phyloP scores from a whole-genome alignment of 495 filamentous ascomycete genomes.

The Xylaria castorea region DNA sequence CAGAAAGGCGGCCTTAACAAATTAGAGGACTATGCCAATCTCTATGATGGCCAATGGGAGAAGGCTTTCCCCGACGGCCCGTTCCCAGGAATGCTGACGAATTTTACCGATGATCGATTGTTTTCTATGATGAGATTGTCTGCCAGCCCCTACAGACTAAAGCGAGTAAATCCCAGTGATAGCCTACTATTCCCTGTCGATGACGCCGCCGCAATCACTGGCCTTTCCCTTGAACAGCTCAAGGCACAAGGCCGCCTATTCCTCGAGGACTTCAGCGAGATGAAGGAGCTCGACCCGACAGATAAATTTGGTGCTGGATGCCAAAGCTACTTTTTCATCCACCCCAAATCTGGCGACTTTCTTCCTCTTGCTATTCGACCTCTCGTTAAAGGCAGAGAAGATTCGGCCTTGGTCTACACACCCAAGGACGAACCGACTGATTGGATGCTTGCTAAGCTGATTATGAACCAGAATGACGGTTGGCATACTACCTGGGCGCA shows the following conservation, averaged over 20 bases:
- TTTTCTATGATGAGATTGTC: conserved; percentile 51
- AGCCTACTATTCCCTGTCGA: conserved; percentile 41
- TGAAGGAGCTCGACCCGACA: conserved; percentile 35
- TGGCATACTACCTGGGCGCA: conserved; percentile 41
- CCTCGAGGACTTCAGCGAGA: conserved; percentile 42
- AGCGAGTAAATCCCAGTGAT: conserved; percentile 41
- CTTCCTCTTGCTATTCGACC: conserved; percentile 48
- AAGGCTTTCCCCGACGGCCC: conserved; percentile 37
- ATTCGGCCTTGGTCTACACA: conserved; percentile 45
- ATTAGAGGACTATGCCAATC: conserved; percentile 38
- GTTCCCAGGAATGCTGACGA: conserved; percentile 40
- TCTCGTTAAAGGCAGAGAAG: conserved; percentile 36
- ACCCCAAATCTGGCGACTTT: conserved; percentile 39
- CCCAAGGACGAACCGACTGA: conserved; percentile 43
- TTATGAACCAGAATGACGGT: conserved; percentile 47
- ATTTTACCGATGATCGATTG: conserved; percentile 48
- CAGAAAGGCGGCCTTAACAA: conserved; percentile 39
- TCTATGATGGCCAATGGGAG: conserved; percentile 47
- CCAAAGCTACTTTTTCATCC: conserved; percentile 46
- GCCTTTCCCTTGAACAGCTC: conserved; percentile 33
- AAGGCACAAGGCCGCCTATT: conserved; percentile 41
- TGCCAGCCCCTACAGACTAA: conserved; percentile 40
- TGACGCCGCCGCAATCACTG: conserved; percentile 36
- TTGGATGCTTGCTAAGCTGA: conserved; percentile 50
- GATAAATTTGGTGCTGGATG: conserved; percentile 42